Percentiles rank a stretch among this genome's conserved stretches.
Evolutionary conservation across 164 flowering plant genomes (phyloP).

Genomic region (Paratinospora sagittata): DNA sequence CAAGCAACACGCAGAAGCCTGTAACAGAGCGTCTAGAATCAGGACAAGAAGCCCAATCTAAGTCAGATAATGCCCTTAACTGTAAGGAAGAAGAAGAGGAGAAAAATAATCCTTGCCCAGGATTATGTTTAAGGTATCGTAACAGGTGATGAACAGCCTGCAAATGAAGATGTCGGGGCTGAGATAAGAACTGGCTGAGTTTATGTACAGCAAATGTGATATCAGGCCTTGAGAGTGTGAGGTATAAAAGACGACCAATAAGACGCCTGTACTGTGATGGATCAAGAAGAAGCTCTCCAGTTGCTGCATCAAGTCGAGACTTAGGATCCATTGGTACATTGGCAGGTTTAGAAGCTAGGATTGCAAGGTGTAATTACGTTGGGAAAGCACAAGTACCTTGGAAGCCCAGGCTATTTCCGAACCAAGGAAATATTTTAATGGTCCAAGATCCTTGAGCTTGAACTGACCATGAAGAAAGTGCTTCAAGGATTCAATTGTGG

Average conservation of each 20-base stretch:
- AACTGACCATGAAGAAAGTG: neutral
- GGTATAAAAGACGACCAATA: slow-evolving; percentile 5
- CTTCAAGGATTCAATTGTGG: neutral
- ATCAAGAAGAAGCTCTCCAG: neutral
- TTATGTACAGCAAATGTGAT: neutral
- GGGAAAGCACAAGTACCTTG: neutral
- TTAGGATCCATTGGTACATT: slow-evolving; percentile 2
- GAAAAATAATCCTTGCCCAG: neutral
- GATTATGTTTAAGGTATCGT: neutral
- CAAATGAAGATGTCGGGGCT: neutral
- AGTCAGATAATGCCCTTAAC: too few relatives aligned
- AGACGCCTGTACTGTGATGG: neutral
- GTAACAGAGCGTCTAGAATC: too few relatives aligned
- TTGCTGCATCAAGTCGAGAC: neutral
- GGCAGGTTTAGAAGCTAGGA: neutral
- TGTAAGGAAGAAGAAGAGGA: neutral
- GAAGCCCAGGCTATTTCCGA: too few relatives aligned
- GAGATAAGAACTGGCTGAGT: neutral
- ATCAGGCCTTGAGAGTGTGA: neutral
- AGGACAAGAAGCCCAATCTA: too few relatives aligned
- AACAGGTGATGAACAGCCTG: neutral
- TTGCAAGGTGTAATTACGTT: neutral
- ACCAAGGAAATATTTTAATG: neutral
- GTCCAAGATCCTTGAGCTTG: neutral
- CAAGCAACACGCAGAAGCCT: too few relatives aligned